phyloP scores from a whole-genome alignment of 805 yeast species.

The Pichia nakasei region DNA sequence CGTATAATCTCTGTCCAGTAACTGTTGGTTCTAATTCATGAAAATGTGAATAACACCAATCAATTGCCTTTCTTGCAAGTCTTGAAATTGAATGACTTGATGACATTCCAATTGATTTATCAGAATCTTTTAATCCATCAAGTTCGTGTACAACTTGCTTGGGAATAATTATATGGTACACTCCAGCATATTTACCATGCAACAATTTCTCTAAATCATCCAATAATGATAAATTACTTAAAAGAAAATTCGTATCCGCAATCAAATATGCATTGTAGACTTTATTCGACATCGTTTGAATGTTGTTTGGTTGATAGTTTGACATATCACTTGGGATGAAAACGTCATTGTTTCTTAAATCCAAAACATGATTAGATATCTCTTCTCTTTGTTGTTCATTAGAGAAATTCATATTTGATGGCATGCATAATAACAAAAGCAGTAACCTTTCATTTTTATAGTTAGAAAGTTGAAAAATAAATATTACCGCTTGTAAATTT shows the following conservation, averaged over 20 bases:
- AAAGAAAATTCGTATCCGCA: conserved; percentile 75
- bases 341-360: neutral
- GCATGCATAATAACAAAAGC: too few relatives aligned
- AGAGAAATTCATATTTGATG: conserved; percentile 6
- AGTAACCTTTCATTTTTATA: too few relatives aligned
- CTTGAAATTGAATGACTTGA: conserved; percentile 18
- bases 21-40: conserved; percentile 45
- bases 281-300: neutral
- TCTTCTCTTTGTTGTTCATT: neutral
- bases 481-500: too few relatives aligned
- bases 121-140: conserved; percentile 66
- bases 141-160: conserved; percentile 61
- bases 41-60: conserved; percentile 62
- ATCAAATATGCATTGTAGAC: conserved; percentile 32
- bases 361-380: conserved; percentile 1
- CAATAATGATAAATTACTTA: conserved; percentile 56
- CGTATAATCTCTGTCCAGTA: conserved; percentile 54
- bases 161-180: conserved; percentile 52
- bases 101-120: neutral
- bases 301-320: neutral
- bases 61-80: conserved; percentile 61
- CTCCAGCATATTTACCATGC: conserved; percentile 34
- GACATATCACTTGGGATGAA: neutral
- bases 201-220: conserved; percentile 37
- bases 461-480: too few relatives aligned